A percentile compares a stretch with the other conserved stretches of the same genome.
phyloP scores from a whole-genome alignment of 2,329 filamentous ascomycete species.

The Neoascochyta sp. region DNA sequence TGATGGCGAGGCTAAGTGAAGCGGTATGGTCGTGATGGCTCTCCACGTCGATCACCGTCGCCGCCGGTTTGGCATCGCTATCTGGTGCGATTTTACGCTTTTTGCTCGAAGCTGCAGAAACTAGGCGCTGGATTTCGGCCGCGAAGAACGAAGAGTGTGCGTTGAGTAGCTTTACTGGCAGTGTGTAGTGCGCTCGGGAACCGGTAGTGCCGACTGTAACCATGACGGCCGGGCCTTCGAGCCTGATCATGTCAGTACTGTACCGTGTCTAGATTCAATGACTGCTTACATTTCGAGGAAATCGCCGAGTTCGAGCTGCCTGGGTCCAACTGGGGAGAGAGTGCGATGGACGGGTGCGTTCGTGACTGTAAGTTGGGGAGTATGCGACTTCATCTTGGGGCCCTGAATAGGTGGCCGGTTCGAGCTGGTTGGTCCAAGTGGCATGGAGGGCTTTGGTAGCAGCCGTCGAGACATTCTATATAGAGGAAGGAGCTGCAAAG shows the following conservation, averaged over 20 bases:
- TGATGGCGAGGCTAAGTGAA: conserved; percentile 1
- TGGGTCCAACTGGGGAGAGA: too few relatives aligned
- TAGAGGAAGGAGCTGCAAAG: too few relatives aligned
- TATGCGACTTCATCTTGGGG: too few relatives aligned
- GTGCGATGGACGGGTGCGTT: too few relatives aligned
- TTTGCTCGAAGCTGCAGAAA: conserved; percentile 2
- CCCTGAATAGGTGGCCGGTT: too few relatives aligned
- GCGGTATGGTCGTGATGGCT: not conserved
- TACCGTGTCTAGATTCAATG: too few relatives aligned
- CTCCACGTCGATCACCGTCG: not conserved
- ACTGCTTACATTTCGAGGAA: conserved; percentile 7
- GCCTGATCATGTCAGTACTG: conserved; percentile 2
- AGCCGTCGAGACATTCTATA: too few relatives aligned
- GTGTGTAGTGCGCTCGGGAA: conserved; percentile 3
- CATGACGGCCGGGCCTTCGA: conserved; percentile 7
- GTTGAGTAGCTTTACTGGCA: conserved; percentile 10
- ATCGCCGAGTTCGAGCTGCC: too few relatives aligned
- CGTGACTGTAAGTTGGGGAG: too few relatives aligned
- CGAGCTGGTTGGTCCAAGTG: too few relatives aligned
- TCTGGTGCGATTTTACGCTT: conserved; percentile 9
- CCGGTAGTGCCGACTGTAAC: conserved; percentile 7
- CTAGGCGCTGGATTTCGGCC: conserved; percentile 1
- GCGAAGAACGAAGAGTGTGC: conserved; percentile 9
- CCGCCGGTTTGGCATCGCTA: not conserved
- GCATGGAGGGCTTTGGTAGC: too few relatives aligned